phyloP scores from a whole-genome alignment of 1,139 yeast species.

The Suzukiozyma palmioleophila region DNA sequence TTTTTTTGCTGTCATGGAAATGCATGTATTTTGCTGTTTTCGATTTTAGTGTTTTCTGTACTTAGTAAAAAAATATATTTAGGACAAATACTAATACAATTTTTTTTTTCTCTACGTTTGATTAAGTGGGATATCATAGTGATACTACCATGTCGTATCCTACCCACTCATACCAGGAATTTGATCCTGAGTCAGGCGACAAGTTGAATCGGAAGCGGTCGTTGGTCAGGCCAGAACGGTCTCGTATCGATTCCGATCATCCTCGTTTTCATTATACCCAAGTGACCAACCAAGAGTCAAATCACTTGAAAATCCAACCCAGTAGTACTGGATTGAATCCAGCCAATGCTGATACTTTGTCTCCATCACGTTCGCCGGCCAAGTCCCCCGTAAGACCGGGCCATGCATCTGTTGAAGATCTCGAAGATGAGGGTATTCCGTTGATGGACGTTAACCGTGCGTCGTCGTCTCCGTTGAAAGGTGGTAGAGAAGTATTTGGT shows the following conservation, averaged over 20 bases:
- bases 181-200: constrained; percentile 48
- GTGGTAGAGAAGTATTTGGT: constrained; percentile 54
- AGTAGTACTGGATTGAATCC: constrained; percentile 77
- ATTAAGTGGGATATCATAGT: background rate
- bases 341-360: constrained; percentile 12
- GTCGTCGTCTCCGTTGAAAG: constrained; percentile 13
- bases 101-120: background rate
- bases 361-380: constrained; percentile 10
- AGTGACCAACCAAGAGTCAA: constrained; percentile 65
- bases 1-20: too few relatives aligned
- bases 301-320: constrained; percentile 61
- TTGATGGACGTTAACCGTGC: constrained; percentile 32
- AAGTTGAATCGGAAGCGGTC: constrained; percentile 55
- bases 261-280: constrained; percentile 82
- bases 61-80: too few relatives aligned
- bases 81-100: too few relatives aligned
- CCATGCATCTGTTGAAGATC: constrained; percentile 7
- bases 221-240: constrained; percentile 76
- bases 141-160: constrained; percentile 1
- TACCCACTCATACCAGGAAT: constrained; percentile 29
- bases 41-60: too few relatives aligned
- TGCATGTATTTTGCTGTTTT: too few relatives aligned
- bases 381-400: constrained; percentile 3
- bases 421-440: constrained; percentile 38
- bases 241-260: constrained; percentile 59